These are phyloP conservation scores for Aspergillus baeticus DNA, from an alignment of 495 filamentous ascomycete genomes.

Conservation along the genomic window DNA sequence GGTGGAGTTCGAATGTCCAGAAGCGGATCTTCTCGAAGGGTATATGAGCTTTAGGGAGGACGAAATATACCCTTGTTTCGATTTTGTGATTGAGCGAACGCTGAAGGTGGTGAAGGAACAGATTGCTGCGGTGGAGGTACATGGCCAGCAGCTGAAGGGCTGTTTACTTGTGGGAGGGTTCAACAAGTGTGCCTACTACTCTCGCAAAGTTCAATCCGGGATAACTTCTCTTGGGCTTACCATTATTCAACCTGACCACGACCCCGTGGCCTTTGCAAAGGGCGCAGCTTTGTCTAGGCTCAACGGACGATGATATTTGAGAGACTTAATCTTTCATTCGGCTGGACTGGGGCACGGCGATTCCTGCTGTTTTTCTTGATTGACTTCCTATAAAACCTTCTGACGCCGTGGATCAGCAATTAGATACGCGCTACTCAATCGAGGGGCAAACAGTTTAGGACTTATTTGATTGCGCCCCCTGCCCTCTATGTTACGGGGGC, in stretches of 20 bases:
- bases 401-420: no score
- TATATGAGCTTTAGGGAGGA: background rate
- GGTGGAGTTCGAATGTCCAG: background rate
- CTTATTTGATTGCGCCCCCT: no score
- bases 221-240: background rate
- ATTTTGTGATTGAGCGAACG: background rate
- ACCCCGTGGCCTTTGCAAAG: background rate
- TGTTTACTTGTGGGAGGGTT: background rate
- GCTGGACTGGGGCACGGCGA: no score
- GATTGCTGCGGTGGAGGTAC: background rate
- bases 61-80: background rate
- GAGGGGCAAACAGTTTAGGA: no score
- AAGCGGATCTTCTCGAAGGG: background rate
- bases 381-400: no score
- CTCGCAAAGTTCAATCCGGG: background rate
- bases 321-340: no score
- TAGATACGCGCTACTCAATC: no score
- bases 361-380: no score
- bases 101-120: background rate
- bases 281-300: background rate
- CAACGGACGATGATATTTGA: background rate
- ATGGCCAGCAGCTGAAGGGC: background rate
- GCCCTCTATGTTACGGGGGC: constrained; percentile 2
- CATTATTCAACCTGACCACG: background rate
- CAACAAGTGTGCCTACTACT: background rate